Base-by-base conservation (phyloP, 768 basidiomycete genomes). In the Mycena galericulata region DNA sequence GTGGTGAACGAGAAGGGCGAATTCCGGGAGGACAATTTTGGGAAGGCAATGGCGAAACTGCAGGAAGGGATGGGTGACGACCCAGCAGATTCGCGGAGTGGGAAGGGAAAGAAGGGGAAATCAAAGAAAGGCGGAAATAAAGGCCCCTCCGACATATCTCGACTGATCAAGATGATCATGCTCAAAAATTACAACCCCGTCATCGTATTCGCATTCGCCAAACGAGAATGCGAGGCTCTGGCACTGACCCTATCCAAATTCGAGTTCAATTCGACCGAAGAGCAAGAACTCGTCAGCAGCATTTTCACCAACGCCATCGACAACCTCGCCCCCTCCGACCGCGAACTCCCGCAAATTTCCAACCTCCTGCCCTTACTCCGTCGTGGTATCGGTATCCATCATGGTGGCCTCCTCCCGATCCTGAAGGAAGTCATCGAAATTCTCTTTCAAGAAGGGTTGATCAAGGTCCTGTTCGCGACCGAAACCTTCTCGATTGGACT, bases 351-450 rank as follows among this genome's bases (percentile, higher is more conserved):
- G 1, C 97, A 98, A 78, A 99, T 99, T 73, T 83, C 92, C 51
- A 94, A 97, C 69, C 88, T 99, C 59, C 86, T 98, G 11, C 98
- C 98, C 2, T 86, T 99, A 24, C 88, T 99, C 29, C 94, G 93
- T 69, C 92, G 98, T 69, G 98, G 98, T 34, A 95, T 97, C 72
- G 98, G 98, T 59, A 96, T 99, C 73, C 98, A 99, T 85, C 98
- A 99, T 75, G 97, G 97, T 43, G 98, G 98, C 46, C 88, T 99
- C 41, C 87, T 99, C 20, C 98, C 98, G 0, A 98, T 99, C 70
- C 86, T 99, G 46, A 99, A 99, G 78, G 98, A 99, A 78, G 96
- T 98, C 53, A 98, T 99, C 79, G 98, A 99, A 79, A 98, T 99
- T 64, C 87, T 99, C 46, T 99, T 99, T 84, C 97, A 98, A 78